Evolutionary conservation across 2,329 filamentous ascomycete genomes (phyloP).

Genomic region (Clathrospora elynae): DNA sequence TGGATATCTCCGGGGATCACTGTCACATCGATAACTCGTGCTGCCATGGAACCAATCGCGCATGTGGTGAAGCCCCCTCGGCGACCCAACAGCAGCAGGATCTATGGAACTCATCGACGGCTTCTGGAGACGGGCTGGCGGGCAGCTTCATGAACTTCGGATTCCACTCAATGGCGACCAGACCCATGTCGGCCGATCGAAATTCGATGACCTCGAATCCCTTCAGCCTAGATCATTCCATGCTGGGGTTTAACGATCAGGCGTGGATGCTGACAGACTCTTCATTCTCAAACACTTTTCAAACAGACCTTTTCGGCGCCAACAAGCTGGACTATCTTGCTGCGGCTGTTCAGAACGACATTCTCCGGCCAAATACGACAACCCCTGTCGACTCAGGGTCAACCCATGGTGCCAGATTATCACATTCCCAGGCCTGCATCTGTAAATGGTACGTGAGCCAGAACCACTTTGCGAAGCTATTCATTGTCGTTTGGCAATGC

Average conservation of each 20-base stretch:
- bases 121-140: conserved; percentile 34
- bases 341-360: conserved; percentile 35
- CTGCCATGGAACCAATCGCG: conserved; percentile 38
- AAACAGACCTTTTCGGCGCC: conserved; percentile 10
- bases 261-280: conserved; percentile 40
- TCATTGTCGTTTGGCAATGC: not conserved
- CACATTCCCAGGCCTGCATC: conserved; percentile 23
- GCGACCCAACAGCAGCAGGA: conserved; percentile 34
- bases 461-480: not conserved
- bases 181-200: conserved; percentile 24
- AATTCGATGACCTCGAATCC: conserved; percentile 21
- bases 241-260: conserved; percentile 29
- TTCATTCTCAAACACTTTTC: conserved; percentile 26
- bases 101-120: conserved; percentile 35
- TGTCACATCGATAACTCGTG: conserved; percentile 46
- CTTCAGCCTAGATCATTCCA: conserved; percentile 25
- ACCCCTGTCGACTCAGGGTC: conserved; percentile 13
- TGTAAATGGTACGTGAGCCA: conserved; percentile 40
- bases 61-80: conserved; percentile 36
- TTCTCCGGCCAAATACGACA: conserved; percentile 25
- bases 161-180: conserved; percentile 28
- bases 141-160: conserved; percentile 36
- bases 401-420: conserved; percentile 3
- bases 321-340: conserved; percentile 40
- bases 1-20: conserved; percentile 40